Percentiles rank a stretch among this genome's conserved stretches.
These are phyloP conservation scores for Camellia granthamiana DNA, from an alignment of 148 eudicot genomes.

Conservation along the genomic window DNA sequence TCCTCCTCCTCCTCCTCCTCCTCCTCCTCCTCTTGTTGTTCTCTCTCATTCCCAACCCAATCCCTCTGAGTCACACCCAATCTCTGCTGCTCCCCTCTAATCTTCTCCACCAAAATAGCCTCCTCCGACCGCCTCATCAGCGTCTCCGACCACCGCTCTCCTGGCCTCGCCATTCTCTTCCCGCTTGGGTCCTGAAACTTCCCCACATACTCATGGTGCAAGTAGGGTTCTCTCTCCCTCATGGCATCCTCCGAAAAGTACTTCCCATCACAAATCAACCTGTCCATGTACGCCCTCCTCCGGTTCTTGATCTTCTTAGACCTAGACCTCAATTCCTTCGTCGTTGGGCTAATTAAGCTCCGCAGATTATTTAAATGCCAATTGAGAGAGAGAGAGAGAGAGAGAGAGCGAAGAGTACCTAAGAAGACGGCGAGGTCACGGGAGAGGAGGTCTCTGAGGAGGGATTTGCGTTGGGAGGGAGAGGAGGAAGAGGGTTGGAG, in stretches of 20 bases:
- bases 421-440: conserved; percentile 81
- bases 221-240: conserved; percentile 97
- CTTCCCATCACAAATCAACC: conserved; percentile 59
- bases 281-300: conserved; percentile 86
- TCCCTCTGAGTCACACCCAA: conserved; percentile 85
- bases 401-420: conserved; percentile 35
- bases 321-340: conserved; percentile 56
- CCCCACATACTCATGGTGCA: conserved; percentile 90
- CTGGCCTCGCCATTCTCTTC: conserved; percentile 90
- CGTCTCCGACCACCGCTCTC: conserved; percentile 95
- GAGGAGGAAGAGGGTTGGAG: conserved; percentile 46
- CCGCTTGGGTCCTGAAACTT: conserved; percentile 79
- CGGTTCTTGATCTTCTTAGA: conserved; percentile 74
- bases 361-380: conserved; percentile 81
- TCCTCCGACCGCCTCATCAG: conserved; percentile 89
- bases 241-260: conserved; percentile 96
- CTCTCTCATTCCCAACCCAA: conserved; percentile 79
- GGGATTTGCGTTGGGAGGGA: conserved; percentile 63
- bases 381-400: conserved; percentile 30
- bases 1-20: too few relatives aligned
- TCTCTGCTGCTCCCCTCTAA: conserved; percentile 87
- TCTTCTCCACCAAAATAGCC: conserved; percentile 75
- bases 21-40: too few relatives aligned
- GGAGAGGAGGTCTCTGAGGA: conserved; percentile 68
- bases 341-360: conserved; percentile 63